phyloP scores from a whole-genome alignment of 805 yeast species.

The Wickerhamomyces tratensis region DNA sequence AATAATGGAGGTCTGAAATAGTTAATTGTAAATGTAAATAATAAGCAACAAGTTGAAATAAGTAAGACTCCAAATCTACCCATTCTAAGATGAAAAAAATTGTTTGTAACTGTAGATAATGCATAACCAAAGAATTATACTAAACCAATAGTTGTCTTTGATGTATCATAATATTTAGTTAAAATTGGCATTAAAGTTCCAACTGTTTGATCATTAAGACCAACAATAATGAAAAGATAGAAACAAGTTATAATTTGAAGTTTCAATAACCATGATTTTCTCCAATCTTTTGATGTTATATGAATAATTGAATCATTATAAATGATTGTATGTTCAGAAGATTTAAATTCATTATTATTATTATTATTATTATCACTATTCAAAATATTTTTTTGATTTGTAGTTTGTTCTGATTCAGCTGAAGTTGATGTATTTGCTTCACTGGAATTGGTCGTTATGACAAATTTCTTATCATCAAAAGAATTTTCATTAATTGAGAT shows the following conservation, averaged over 20 bases:
- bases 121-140: slow-evolving; percentile 50
- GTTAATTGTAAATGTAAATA: slow-evolving; percentile 28
- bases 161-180: slow-evolving; percentile 34
- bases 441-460: too few relatives aligned
- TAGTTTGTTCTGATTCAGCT: too few relatives aligned
- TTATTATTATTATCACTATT: too few relatives aligned
- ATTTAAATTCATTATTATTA: too few relatives aligned
- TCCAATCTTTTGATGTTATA: slow-evolving; percentile 9
- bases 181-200: slow-evolving; percentile 51
- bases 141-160: slow-evolving; percentile 37
- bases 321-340: not conserved
- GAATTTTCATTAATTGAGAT: too few relatives aligned
- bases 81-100: slow-evolving; percentile 25
- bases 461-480: too few relatives aligned
- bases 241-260: slow-evolving; percentile 33
- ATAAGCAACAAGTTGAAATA: slow-evolving; percentile 25
- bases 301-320: not conserved
- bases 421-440: too few relatives aligned
- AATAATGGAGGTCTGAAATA: slow-evolving; percentile 26
- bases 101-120: slow-evolving; percentile 39
- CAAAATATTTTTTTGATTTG: too few relatives aligned
- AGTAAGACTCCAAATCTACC: slow-evolving; percentile 41
- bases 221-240: slow-evolving; percentile 34
- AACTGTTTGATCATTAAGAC: slow-evolving; percentile 50
- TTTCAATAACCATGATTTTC: slow-evolving; percentile 26